Percentiles rank a stretch among this genome's conserved stretches.
These are phyloP conservation scores for Xylaria sp. DNA, from an alignment of 2,329 filamentous ascomycete genomes.

Conservation along the genomic window DNA sequence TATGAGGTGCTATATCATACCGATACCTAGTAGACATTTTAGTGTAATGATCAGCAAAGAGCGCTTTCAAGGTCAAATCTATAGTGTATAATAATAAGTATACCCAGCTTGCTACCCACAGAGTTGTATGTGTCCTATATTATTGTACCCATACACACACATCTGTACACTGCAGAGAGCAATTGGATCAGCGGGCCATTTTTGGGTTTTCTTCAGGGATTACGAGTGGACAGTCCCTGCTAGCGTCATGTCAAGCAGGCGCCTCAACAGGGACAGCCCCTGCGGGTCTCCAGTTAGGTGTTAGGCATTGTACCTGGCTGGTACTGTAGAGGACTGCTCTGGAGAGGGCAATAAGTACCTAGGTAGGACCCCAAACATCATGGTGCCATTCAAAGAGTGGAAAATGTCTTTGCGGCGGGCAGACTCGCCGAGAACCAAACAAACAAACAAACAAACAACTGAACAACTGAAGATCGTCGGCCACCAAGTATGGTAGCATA, in stretches of 20 bases:
- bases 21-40: not conserved
- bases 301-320: not conserved
- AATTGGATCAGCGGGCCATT: constrained; percentile 33
- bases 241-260: constrained; percentile 43
- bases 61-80: constrained; percentile 10
- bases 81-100: constrained; percentile 11
- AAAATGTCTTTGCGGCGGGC: not conserved
- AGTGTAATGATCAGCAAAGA: constrained; percentile 7
- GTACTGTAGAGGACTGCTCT: not conserved
- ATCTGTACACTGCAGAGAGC: constrained; percentile 9
- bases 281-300: constrained; percentile 4
- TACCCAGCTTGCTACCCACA: constrained; percentile 19
- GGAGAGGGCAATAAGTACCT: not conserved
- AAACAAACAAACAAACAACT: not conserved
- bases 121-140: constrained; percentile 8
- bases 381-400: not conserved
- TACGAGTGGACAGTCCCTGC: constrained; percentile 30
- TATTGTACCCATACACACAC: constrained; percentile 3
- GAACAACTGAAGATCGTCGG: not conserved
- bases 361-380: not conserved
- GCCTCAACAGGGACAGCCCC: constrained; percentile 30
- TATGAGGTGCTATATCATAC: not conserved
- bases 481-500: not conserved
- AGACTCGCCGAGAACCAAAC: constrained; percentile 1
- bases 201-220: constrained; percentile 40